Percentiles rank a stretch among this genome's conserved stretches.
Evolutionary conservation across 106 monocot genomes (phyloP).

Genomic region (Amphibolis antarctica): DNA sequence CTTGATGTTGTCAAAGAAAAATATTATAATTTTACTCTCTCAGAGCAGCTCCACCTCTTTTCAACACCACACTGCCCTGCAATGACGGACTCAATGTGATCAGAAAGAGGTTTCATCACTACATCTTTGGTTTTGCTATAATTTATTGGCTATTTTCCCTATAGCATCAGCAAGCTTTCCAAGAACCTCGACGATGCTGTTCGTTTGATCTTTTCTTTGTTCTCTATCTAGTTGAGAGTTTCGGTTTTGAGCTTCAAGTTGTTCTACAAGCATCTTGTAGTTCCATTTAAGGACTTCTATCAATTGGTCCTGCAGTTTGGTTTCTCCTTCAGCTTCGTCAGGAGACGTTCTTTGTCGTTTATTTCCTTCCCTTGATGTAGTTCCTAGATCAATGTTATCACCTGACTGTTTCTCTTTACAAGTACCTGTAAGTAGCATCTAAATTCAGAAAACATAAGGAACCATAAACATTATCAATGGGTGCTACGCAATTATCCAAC

Average conservation of each 20-base stretch:
- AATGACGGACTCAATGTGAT: background rate
- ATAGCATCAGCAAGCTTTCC: constrained; percentile 58
- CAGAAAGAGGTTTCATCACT: constrained; percentile 5
- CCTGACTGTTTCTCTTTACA: constrained; percentile 24
- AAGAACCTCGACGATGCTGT: constrained; percentile 39
- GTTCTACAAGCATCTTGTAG: constrained; percentile 41
- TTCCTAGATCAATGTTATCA: constrained; percentile 17
- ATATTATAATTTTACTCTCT: background rate
- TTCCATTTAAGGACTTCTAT: constrained; percentile 44
- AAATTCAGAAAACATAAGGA: background rate
- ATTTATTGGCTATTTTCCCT: constrained; percentile 61
- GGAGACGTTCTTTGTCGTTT: constrained; percentile 22
- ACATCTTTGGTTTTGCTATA: constrained; percentile 17
- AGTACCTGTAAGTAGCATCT: constrained; percentile 13
- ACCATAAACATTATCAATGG: background rate
- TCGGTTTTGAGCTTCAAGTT: constrained; percentile 58
- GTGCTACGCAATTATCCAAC: too few species aligned
- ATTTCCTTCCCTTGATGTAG: constrained; percentile 27
- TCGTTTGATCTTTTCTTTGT: constrained; percentile 42
- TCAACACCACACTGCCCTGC: background rate
- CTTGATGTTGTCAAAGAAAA: background rate
- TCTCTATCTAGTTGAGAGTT: constrained; percentile 58
- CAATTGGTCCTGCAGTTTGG: constrained; percentile 25
- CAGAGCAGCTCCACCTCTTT: constrained; percentile 4
- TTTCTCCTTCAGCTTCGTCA: constrained; percentile 16